A percentile compares a stretch with the other conserved stretches of the same genome.
phyloP scores from a whole-genome alignment of 345 rosid species.

The Sonneratia caseolaris region DNA sequence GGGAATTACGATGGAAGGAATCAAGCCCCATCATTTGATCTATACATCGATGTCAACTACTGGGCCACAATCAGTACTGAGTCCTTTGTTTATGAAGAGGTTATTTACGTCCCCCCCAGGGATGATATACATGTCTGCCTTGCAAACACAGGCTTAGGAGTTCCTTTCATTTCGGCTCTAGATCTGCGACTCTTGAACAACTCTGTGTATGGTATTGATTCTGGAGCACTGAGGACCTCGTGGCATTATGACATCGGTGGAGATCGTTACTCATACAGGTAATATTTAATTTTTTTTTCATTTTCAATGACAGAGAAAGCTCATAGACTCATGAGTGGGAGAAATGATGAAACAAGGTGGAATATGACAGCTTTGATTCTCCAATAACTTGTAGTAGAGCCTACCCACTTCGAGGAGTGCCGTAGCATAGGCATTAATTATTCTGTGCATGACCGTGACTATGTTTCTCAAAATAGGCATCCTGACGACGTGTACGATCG shows the following conservation, averaged over 20 bases:
- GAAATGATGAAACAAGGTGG: too few relatives aligned
- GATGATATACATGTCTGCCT: conserved; percentile 12
- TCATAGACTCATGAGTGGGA: too few relatives aligned
- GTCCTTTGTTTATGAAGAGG: not conserved
- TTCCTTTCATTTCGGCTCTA: conserved; percentile 10
- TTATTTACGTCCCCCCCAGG: not conserved
- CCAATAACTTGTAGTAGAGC: too few relatives aligned
- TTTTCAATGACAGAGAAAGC: too few relatives aligned
- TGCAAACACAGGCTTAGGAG: conserved; percentile 8
- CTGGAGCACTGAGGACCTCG: not conserved
- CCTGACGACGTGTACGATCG: conserved; percentile 3
- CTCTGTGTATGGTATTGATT: not conserved
- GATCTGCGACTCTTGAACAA: conserved; percentile 1
- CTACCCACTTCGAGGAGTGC: too few relatives aligned
- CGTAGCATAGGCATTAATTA: too few relatives aligned
- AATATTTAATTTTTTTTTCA: not conserved
- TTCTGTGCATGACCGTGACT: too few relatives aligned
- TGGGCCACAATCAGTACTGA: conserved; percentile 17
- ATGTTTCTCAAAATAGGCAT: not conserved
- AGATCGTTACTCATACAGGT: not conserved
- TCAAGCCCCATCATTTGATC: conserved; percentile 16
- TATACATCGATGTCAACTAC: conserved; percentile 19
- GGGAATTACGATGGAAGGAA: conserved; percentile 27
- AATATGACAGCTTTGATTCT: too few relatives aligned
- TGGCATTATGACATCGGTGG: not conserved